Base-by-base conservation (phyloP, 148 eudicot genomes). In the Oxyria digyna region DNA sequence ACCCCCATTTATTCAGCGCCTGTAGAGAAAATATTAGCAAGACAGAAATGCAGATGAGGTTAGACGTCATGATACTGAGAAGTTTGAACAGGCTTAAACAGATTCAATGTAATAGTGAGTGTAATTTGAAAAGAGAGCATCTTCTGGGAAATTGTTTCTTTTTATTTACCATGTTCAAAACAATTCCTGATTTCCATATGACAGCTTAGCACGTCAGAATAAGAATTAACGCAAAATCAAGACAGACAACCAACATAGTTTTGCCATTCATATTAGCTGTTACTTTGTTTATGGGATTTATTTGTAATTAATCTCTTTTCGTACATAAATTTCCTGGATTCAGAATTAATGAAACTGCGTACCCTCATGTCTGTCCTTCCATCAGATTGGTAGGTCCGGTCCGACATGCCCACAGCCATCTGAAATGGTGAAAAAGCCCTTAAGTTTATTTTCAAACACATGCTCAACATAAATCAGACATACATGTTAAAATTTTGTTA, bases 351-450 rank as follows among this genome's bases (percentile, higher is more conserved):
- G 37, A 29, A 5, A 29, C 15, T 4, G 12, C 76, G 72, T 76
- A 90, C 98, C 92, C 91, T 94, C 89, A 83, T 83, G 82, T 89
- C 96, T 70, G 86, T 74, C 71, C 96, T 84, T 70, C 80, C 79
- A 86, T 88, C 92, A 59, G 84, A 76, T 73, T 88, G 95, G 72
- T 81, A 86, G 27, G 79, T 67, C 38, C 90, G 78, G 52, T 94
- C 96, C 27, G 97, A 86, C 85, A 94, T 94, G 79, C 91, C 89
- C 32, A 78, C 99, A 54, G 96, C 96, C 99, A 94, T 94, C 98
- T 90, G 86, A 71, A 85, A 84, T 71, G 69, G 76, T 48, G 31
- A 75, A 33, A 59, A 17, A 59, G 18, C 35, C 3, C 37, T 12
- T 2, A 29, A 59, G 65, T 27, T 57, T 59, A 29, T 27, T 26